Base-by-base conservation (phyloP, 495 filamentous ascomycete genomes). In the Peziza echinospora region DNA sequence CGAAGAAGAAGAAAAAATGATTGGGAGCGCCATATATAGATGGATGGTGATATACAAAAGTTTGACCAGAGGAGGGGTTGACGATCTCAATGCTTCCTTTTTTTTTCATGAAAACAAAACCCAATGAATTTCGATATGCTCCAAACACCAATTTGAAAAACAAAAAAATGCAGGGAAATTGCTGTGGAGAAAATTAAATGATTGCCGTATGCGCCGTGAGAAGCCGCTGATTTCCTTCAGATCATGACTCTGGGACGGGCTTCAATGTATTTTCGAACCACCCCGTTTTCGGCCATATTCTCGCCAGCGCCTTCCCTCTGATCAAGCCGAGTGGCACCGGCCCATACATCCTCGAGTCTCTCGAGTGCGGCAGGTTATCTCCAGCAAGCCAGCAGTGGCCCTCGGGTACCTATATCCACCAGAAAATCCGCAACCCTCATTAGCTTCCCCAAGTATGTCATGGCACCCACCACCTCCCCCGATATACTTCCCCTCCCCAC, bases 341-440 rank as follows among this genome's bases (percentile, higher is more conserved):
- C 0, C 89, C 89, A 63, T 77, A 92, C 25, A 71, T 65, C 53
- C 89, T 73, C 47, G 84, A 93, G 66, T 97, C 89, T 42, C 80
- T 65, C 25, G 84, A 93, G 58, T 69, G 78, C 9, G 73, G 70
- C 41, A 87, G 57, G 62, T 94, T 94, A 58, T 97, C 89, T 4
- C 89, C 89, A 1, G 73, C 73, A 8, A 92, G 62, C 70, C 82
- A 94, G 53, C 81, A 84, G 67, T 94, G 87, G 7, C 89, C 89
- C 53, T 77, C 67, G 0, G 89, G 89, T 11, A 96, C 75, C 84
- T 87, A 46, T 19, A 16, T 17, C 11, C 22, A 16, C 26, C 11
- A n/a, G n/a, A n/a, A n/a, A n/a, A n/a, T n/a, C n/a, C n/a, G n/a
- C n/a, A n/a, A n/a, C n/a, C n/a, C n/a, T n/a, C n/a, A n/a, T n/a